A percentile compares a stretch with the other conserved stretches of the same genome.
These are phyloP conservation scores for Ganoderma sp. DNA, from an alignment of 1,284 basidiomycete species.

Conservation along the genomic window DNA sequence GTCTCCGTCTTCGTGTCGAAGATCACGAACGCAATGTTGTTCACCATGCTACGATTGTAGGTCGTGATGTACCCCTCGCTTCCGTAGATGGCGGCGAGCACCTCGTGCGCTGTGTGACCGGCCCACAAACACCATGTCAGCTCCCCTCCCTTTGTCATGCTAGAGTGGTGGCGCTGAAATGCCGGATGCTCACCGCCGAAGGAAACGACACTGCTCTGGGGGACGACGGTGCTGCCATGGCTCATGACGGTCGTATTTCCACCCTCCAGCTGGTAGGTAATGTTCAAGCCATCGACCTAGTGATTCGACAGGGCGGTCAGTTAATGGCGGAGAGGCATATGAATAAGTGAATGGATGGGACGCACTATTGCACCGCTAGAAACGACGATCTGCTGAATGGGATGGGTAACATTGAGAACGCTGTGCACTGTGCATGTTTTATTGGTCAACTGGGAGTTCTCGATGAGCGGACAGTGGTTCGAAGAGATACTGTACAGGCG, in stretches of 20 bases:
- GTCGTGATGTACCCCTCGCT: constrained; percentile 23
- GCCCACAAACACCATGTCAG: no score
- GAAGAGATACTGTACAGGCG: neutral
- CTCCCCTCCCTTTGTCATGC: no score
- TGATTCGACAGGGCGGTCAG: neutral
- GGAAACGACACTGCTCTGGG: neutral
- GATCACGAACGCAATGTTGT: constrained; percentile 28
- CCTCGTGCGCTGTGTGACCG: constrained; percentile 19
- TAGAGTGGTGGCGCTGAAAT: no score
- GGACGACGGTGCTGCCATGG: constrained; percentile 25
- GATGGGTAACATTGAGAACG: constrained; percentile 17
- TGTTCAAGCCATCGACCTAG: constrained; percentile 27
- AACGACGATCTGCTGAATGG: constrained; percentile 25
- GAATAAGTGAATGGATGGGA: neutral
- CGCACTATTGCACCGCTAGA: constrained; percentile 24
- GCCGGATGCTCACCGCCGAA: constrained; percentile 3
- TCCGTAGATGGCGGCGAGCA: constrained; percentile 26
- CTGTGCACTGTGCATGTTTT: neutral
- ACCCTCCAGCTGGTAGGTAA: constrained; percentile 24
- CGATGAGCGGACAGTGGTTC: no score
- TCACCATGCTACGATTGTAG: constrained; percentile 28
- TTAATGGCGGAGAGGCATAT: neutral
- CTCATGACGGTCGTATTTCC: neutral
- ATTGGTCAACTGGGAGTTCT: neutral
- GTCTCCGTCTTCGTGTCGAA: constrained; percentile 17